These are phyloP conservation scores for Actinomucor elegans DNA, from an alignment of 371 early-diverging fungal species.

Conservation along the genomic window DNA sequence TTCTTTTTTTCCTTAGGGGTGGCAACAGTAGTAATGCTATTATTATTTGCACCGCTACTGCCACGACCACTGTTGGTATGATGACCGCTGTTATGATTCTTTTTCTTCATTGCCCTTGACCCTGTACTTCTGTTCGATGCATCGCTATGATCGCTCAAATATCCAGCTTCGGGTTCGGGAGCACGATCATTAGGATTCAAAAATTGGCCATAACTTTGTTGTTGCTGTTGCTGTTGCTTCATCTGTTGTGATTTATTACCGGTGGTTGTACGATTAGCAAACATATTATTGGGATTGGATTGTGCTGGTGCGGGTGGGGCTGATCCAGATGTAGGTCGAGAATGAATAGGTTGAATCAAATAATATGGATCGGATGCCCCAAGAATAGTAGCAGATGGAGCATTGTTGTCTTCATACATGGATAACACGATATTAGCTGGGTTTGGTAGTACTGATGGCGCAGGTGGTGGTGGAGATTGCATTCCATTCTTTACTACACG, in stretches of 20 bases:
- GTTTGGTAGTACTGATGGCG: not conserved
- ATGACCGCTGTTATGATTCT: constrained; percentile 9
- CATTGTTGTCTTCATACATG: constrained; percentile 44
- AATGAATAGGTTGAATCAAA: not conserved
- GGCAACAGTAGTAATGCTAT: constrained; percentile 3
- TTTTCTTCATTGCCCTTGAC: constrained; percentile 10
- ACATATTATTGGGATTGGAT: constrained; percentile 20
- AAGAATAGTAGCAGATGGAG: constrained; percentile 1
- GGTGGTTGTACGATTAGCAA: not conserved
- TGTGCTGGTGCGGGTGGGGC: constrained; percentile 30
- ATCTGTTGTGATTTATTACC: too few species aligned
- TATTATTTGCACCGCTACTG: not conserved
- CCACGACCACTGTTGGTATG: not conserved
- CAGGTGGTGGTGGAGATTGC: constrained; percentile 1
- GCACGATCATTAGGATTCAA: constrained; percentile 38
- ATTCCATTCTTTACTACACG: constrained; percentile 25
- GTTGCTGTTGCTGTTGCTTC: not conserved
- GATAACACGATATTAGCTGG: constrained; percentile 52
- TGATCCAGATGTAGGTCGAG: constrained; percentile 9
- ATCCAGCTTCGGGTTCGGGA: constrained; percentile 45
- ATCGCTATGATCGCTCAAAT: constrained; percentile 65
- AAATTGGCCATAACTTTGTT: constrained; percentile 30
- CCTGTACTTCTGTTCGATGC: constrained; percentile 48
- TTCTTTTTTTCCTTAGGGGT: constrained; percentile 72
- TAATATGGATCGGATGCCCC: constrained; percentile 4